phyloP scores from a whole-genome alignment of 495 filamentous ascomycete genomes.

The Neurospora tetraspora region DNA sequence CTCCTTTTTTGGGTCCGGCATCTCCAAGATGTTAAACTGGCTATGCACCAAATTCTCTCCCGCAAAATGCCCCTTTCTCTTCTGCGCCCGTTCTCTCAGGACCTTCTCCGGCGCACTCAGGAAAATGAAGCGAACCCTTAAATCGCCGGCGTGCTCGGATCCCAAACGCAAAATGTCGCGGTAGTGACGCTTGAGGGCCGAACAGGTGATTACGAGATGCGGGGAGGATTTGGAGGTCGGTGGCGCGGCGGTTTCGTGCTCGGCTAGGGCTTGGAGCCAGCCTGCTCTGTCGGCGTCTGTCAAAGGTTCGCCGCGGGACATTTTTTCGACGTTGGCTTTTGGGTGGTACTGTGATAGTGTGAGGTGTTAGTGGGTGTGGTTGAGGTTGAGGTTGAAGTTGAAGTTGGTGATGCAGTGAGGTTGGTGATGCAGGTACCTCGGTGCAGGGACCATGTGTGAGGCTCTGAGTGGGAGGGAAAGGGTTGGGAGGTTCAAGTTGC shows the following conservation, averaged over 20 bases:
- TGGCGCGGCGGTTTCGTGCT: constrained; percentile 8
- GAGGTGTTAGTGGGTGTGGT: neutral
- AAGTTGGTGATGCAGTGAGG: neutral
- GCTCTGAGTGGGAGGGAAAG: neutral
- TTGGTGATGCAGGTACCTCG: neutral
- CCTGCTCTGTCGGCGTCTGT: constrained; percentile 17
- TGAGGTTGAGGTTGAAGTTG: neutral
- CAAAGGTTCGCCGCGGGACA: constrained; percentile 12
- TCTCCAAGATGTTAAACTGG: constrained; percentile 14
- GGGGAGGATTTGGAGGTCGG: neutral
- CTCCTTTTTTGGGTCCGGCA: neutral
- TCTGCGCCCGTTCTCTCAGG: constrained; percentile 4
- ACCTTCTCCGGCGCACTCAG: constrained; percentile 8
- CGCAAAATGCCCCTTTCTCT: constrained; percentile 14
- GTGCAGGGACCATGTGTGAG: neutral
- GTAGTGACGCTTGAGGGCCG: constrained; percentile 16
- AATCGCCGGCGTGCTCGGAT: neutral
- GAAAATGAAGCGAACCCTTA: constrained; percentile 14
- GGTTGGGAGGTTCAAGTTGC: neutral
- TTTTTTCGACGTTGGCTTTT: constrained; percentile 17
- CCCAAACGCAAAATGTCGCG: constrained; percentile 15
- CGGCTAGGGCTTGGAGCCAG: constrained; percentile 16
- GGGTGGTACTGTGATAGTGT: constrained; percentile 15
- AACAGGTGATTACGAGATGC: constrained; percentile 16
- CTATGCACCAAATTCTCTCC: constrained; percentile 6